Base-by-base conservation (phyloP, 2,329 filamentous ascomycete genomes). In the Ceratocystiopsis sp. region DNA sequence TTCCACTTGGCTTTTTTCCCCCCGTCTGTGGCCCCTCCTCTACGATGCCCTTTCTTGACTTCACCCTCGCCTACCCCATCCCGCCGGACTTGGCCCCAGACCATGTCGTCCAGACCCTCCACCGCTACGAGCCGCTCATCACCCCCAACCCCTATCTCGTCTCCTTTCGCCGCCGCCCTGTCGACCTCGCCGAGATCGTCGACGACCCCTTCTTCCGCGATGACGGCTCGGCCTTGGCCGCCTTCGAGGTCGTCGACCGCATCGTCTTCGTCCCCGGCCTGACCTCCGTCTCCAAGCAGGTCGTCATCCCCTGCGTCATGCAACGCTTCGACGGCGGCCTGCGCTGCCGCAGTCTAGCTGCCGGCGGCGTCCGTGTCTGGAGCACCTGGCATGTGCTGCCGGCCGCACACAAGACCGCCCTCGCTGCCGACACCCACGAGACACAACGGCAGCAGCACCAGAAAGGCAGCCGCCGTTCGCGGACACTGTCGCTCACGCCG, bases 361-460 rank as follows among this genome's bases (percentile, higher is more conserved):
- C 59, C 3, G 63, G 56, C 19, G 64, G 64, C 35, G 63, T 68
- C 18, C 55, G 56, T 15, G 59, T 68, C 42, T 61, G 65, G 55
- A 61, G 58, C 45, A 54, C 54, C 18, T 61, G 60, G 49, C 54
- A 57, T 44, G 55, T 61, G 13, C 11, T 15, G 11, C 17, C 37
- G 6, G 17, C 16, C 17, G 5, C 35, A 3, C n/a, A 16, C 14
- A 3, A 11, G 14, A 14, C 35, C n/a, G 35, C 14, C 35, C 35
- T 8, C 4, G n/a, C 35, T 8, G 25, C 25, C 5, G 25, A 8
- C 25, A 29, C 25, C 25, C 25, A 29, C 25, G 25, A 29, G 9
- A 8, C 6, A 11, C 25, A 29, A 11, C 25, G 25, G 25, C 25
- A 29, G 9, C 25, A 29, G 25, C 25, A 29, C 25, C 25, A 29